phyloP scores from a whole-genome alignment of 192 early-diverging fungal species.

The Linnemannia exigua region DNA sequence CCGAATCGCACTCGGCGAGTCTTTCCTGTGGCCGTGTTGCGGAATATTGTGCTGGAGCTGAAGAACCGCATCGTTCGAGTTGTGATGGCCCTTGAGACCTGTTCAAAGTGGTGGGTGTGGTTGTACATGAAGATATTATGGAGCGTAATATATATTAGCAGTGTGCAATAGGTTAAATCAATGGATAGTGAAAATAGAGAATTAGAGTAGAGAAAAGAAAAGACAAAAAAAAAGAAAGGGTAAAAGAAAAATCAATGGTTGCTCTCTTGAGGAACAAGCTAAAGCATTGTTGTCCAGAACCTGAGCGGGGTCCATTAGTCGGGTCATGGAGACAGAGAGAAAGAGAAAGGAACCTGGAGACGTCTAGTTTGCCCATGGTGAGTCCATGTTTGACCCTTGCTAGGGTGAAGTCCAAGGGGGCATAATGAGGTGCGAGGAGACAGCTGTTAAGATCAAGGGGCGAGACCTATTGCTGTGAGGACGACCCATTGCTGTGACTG shows the following conservation, averaged over 20 bases:
- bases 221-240: too few species aligned
- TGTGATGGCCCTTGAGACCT: slow-evolving; percentile 31
- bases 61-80: slow-evolving; percentile 25
- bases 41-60: slow-evolving; percentile 24
- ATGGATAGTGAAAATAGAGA: too few species aligned
- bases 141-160: neutral
- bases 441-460: neutral
- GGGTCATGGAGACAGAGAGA: neutral
- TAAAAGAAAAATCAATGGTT: too few species aligned
- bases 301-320: too few species aligned
- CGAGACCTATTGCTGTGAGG: neutral
- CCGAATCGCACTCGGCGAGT: slow-evolving; percentile 41
- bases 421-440: neutral
- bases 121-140: slow-evolving; percentile 32
- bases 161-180: too few species aligned
- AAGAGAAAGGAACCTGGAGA: too few species aligned
- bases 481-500: neutral
- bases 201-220: too few species aligned
- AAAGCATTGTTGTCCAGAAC: too few species aligned
- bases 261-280: too few species aligned
- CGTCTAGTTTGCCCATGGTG: too few species aligned
- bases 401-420: slow-evolving; percentile 1
- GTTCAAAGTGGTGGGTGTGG: slow-evolving; percentile 32
- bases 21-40: slow-evolving; percentile 20
- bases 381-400: neutral